Evolutionary conservation across 176 grass and related monocot species (phyloP), one percentile per base, ranked within the genome.

Genomic region (Ananas comosus): DNA sequence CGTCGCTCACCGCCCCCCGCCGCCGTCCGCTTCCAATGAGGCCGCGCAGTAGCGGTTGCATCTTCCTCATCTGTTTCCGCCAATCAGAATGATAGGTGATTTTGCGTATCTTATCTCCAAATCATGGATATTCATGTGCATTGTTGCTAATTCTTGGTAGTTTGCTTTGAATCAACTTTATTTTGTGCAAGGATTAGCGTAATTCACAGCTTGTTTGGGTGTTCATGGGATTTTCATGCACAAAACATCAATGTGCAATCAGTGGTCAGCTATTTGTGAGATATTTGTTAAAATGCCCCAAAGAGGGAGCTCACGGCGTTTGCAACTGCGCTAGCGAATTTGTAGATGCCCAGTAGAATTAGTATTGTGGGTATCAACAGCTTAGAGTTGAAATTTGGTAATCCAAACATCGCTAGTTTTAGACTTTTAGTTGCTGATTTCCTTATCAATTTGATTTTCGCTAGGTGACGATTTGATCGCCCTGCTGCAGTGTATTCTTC

Each of bases 1-100:
- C 69, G 70, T 89, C 52, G 79, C 70, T 10, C 88, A 96, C 75
- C 27, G 63, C 19, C 24, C 75, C 49, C 65, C 66, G 17, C 49
- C 66, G 12, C 11, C 65, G 25, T 49, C 51, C 12, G 50, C 9
- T 11, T 56, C 71, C 6, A 1, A 65, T 48, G 13, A 33, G 18
- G 22, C 64, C 0, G n/a, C 56, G 6, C 49, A 66, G 42, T 87
- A 87, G 72, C 11, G 23, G 69, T 50, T 10, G 47, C 19, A 2
- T 5, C 19, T 59, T 6, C 19, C 10, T 59, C 54, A 17, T 17
- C 6, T 59, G n/a, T n/a, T 61, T 61, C 33, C 33, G 33, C 33
- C 33, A 19, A 22, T 61, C 21, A n/a, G 56, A 18, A 61, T 22
- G 56, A 16, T 61, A 18, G 14, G 56, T 61, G 22, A 23, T 23